Percentiles rank a stretch among this genome's conserved stretches.
Evolutionary conservation across 805 yeast genomes (phyloP).

Genomic region (Metschnikowia gelsemii): DNA sequence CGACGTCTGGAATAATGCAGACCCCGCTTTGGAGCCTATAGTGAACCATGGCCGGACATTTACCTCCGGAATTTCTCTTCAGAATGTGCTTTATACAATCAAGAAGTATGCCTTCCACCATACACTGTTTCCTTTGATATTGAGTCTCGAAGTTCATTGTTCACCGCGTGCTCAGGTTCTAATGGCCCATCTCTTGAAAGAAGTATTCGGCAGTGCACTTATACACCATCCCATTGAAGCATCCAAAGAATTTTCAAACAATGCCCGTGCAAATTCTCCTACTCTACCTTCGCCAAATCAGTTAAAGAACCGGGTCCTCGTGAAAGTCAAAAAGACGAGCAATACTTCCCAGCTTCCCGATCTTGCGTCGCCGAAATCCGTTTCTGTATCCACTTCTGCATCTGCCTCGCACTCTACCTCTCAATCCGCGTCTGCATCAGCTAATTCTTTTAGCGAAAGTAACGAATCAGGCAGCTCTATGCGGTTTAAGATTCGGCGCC

Average conservation of each 20-base stretch:
- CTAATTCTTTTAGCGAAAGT: constrained; percentile 47
- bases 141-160: constrained; percentile 87
- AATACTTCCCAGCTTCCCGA: too few relatives aligned
- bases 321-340: constrained; percentile 71
- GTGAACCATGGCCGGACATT: constrained; percentile 89
- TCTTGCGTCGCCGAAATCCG: too few relatives aligned
- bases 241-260: too few relatives aligned
- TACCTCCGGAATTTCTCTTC: constrained; percentile 68
- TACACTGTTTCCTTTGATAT: constrained; percentile 78
- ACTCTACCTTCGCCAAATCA: too few relatives aligned
- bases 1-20: constrained; percentile 88
- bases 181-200: constrained; percentile 52
- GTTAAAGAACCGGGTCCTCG: constrained; percentile 64
- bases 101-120: constrained; percentile 86
- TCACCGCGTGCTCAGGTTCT: constrained; percentile 61
- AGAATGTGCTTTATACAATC: constrained; percentile 68
- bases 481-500: constrained; percentile 26
- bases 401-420: constrained; percentile 42
- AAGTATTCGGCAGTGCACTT: constrained; percentile 59
- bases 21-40: constrained; percentile 60
- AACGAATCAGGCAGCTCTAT: constrained; percentile 17
- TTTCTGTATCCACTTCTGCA: too few relatives aligned
- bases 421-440: too few relatives aligned
- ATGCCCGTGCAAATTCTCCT: too few relatives aligned
- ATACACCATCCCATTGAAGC: constrained; percentile 42